A percentile compares a stretch with the other conserved stretches of the same genome.
Conservation (phyloP, 1,139 yeast genomes). For the Kodamaea suecica region DNA sequence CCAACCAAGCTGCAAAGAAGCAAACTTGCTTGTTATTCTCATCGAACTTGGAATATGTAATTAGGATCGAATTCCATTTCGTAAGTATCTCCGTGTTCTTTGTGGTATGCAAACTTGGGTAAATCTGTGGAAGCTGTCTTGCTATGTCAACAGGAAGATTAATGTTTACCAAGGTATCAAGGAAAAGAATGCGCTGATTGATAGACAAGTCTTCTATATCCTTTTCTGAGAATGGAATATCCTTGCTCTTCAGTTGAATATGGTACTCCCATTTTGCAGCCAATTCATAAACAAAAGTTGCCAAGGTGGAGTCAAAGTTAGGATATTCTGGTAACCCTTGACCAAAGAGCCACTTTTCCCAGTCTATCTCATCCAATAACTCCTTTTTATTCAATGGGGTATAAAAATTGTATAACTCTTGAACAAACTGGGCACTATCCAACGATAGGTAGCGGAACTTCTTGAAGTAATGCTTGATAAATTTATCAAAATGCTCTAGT, state of each 20-base stretch:
- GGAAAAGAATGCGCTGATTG: conserved; percentile 35
- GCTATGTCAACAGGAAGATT: conserved; percentile 18
- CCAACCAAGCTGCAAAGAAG: conserved; percentile 36
- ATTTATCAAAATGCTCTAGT: conserved; percentile 25
- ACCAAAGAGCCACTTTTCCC: conserved; percentile 30
- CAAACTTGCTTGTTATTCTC: conserved; percentile 19
- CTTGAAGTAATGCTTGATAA: conserved; percentile 32
- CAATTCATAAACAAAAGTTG: conserved; percentile 27
- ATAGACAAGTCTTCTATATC: conserved; percentile 29
- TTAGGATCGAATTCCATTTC: conserved; percentile 31
- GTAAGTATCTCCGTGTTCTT: conserved; percentile 35
- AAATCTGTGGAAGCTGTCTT: conserved; percentile 21
- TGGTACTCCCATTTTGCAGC: conserved; percentile 26
- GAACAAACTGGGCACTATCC: conserved; percentile 30
- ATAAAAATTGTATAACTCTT: conserved; percentile 30
- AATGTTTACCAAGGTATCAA: conserved; percentile 25
- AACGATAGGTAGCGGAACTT: conserved; percentile 31
- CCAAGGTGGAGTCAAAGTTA: conserved; percentile 30
- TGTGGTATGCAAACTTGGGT: conserved; percentile 24
- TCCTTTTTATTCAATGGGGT: conserved; percentile 19
- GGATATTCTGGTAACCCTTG: conserved; percentile 30
- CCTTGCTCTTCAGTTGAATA: conserved; percentile 8
- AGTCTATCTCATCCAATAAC: conserved; percentile 22
- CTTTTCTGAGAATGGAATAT: conserved; percentile 10
- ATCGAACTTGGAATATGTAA: conserved; percentile 25